Percentiles rank a stretch among this genome's conserved stretches.
These are phyloP conservation scores for Claviceps fusiformis DNA, from an alignment of 2,329 filamentous ascomycete species.

Conservation along the genomic window DNA sequence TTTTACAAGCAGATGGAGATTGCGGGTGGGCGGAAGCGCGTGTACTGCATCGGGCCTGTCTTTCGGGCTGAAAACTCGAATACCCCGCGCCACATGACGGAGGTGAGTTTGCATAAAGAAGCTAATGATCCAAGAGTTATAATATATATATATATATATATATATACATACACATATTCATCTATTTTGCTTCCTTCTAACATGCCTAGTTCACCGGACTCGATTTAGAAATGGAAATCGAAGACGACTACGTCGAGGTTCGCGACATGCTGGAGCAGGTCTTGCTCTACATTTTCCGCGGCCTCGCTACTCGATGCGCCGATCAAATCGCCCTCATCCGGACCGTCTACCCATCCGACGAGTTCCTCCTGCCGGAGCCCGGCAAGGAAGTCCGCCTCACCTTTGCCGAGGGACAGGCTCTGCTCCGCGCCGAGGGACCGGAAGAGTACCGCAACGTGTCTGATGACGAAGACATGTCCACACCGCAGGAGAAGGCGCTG, in stretches of 20 bases:
- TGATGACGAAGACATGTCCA: constrained; percentile 69
- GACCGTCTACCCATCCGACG: constrained; percentile 61
- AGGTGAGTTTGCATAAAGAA: constrained; percentile 26
- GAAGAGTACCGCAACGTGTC: constrained; percentile 51
- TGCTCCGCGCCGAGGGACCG: constrained; percentile 62
- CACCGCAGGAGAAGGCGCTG: constrained; percentile 76
- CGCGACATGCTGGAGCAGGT: constrained; percentile 58
- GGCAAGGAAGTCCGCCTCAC: constrained; percentile 66
- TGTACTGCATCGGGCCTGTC: constrained; percentile 67
- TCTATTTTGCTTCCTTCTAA: neutral
- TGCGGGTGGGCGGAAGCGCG: constrained; percentile 61
- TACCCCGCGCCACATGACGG: constrained; percentile 73
- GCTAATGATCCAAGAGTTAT: too few relatives aligned
- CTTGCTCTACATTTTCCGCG: constrained; percentile 66
- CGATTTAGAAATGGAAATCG: constrained; percentile 82
- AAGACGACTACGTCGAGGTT: constrained; percentile 66
- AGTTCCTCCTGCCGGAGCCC: constrained; percentile 59
- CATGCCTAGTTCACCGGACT: constrained; percentile 54
- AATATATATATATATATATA: neutral
- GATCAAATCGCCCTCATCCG: constrained; percentile 62
- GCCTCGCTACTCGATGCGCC: constrained; percentile 37
- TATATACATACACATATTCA: too few relatives aligned
- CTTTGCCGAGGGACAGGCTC: constrained; percentile 65
- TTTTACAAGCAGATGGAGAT: constrained; percentile 85
- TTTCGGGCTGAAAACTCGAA: constrained; percentile 82